Evolutionary conservation across 345 rosid genomes (phyloP), one percentile per base, ranked within the genome.

Genomic region (Salix exigua): DNA sequence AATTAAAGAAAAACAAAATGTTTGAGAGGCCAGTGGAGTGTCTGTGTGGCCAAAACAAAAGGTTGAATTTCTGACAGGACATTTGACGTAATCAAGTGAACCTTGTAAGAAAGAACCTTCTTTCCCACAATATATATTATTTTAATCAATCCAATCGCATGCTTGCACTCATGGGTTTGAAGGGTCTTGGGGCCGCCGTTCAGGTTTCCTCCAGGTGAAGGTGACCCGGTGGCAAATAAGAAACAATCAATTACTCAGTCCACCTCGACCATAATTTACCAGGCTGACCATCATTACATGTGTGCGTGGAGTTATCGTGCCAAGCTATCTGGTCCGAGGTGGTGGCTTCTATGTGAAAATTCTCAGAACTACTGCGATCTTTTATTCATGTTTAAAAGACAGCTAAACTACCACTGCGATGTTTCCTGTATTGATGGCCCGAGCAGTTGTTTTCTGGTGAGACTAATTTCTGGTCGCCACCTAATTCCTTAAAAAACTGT

Each of bases 341-440:
- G 85, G 83, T 77, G 83, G 81, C 85, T 84, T 17, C 44, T 18
- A 38, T 21, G 0, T 16, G 50, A 48, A 78, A 58, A 78, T 53
- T 25, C 76, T 73, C 74, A 75, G 66, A 53, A 40, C 58, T 51
- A 25, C 26, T 7, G 46, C 5, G 11, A 21, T 50, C 2, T 71
- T 55, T 55, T 9, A 21, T 4, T 55, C 61, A n/a, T 8, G 61
- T 8, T 55, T n/a, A 55, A 2, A 55, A 23, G 61, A 19, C 1
- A 55, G 23, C 21, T 19, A 7, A 53, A 53, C 60, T 21, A 7
- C n/a, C 1, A 50, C 19, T 31, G 37, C 46, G 37, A 46, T 44
- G 8, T 69, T 68, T 69, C 31, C 61, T 4, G 7, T 25, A 38
- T 48, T 12, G 61, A 46, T 44, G 60, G 62, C 7, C 0, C 5